phyloP scores from a whole-genome alignment of 345 rosid genomes.

The Physaria fendleri region DNA sequence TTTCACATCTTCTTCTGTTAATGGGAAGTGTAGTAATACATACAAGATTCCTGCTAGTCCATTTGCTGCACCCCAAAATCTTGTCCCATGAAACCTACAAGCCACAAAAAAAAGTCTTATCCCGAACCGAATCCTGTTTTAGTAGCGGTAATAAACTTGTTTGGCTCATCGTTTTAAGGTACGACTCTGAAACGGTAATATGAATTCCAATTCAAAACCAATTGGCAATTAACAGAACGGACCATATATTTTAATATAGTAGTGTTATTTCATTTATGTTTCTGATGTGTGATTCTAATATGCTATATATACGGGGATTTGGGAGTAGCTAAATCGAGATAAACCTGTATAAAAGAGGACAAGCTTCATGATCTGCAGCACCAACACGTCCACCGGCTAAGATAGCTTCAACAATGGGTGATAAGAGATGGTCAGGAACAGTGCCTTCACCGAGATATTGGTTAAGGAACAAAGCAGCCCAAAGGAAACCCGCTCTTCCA shows the following conservation, averaged over 20 bases:
- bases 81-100: conserved; percentile 78
- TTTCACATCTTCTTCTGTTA: conserved; percentile 41
- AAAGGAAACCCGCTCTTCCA: conserved; percentile 91
- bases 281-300: too few relatives aligned
- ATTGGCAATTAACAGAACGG: too few relatives aligned
- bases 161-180: too few relatives aligned
- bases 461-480: conserved; percentile 78
- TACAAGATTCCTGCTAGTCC: conserved; percentile 91
- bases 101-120: too few relatives aligned
- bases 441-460: conserved; percentile 56
- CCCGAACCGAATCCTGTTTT: too few relatives aligned
- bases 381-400: conserved; percentile 88
- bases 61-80: conserved; percentile 87
- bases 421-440: conserved; percentile 41
- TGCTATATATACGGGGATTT: too few relatives aligned
- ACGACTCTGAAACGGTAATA: too few relatives aligned
- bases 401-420: conserved; percentile 68
- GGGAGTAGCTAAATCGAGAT: too few relatives aligned
- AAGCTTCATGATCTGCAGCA: conserved; percentile 55
- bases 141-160: too few relatives aligned
- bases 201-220: too few relatives aligned
- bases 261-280: too few relatives aligned
- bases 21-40: conserved; percentile 69
- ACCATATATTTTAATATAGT: too few relatives aligned
- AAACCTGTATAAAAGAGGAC: conserved; percentile 76